phyloP scores from a whole-genome alignment of 768 basidiomycete genomes.

The Piloderma croceum region DNA sequence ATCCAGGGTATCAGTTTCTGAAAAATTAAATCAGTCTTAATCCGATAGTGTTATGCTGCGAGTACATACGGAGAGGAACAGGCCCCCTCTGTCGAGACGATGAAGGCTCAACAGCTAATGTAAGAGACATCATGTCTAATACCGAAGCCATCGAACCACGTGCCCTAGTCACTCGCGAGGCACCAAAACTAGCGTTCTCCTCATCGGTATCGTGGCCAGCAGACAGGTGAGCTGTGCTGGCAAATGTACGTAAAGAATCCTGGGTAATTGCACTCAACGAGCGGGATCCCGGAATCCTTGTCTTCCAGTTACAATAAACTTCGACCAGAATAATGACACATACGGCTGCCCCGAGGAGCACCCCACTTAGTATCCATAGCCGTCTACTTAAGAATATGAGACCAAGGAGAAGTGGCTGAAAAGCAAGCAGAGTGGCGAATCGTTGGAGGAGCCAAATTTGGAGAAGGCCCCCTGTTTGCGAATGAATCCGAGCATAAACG shows the following conservation, averaged over 20 bases:
- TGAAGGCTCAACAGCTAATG: conserved; percentile 68
- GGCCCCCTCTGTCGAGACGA: conserved; percentile 49
- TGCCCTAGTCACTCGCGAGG: conserved; percentile 30
- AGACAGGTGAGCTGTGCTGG: conserved; percentile 35
- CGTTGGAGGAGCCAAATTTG: conserved; percentile 73
- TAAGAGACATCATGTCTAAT: conserved; percentile 79
- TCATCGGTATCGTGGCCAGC: conserved; percentile 37
- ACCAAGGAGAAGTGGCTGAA: conserved; percentile 73
- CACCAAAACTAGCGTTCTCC: conserved; percentile 42
- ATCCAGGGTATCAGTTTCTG: conserved; percentile 74
- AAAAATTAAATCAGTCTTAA: conserved; percentile 7
- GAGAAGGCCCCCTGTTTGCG: conserved; percentile 69
- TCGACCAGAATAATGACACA: conserved; percentile 57
- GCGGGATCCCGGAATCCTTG: conserved; percentile 40
- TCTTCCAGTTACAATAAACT: conserved; percentile 46
- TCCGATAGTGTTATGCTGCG: not conserved
- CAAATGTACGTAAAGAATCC: conserved; percentile 54
- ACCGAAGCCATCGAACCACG: conserved; percentile 78
- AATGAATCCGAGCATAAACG: conserved; percentile 66
- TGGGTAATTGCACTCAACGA: conserved; percentile 52
- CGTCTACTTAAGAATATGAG: conserved; percentile 61
- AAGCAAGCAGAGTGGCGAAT: conserved; percentile 60
- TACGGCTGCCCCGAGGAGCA: conserved; percentile 52
- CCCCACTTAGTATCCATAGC: conserved; percentile 69
- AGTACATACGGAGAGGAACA: conserved; percentile 59